Conservation (phyloP, 2,329 filamentous ascomycete species). For the Drechslerella stenobrocha region DNA sequence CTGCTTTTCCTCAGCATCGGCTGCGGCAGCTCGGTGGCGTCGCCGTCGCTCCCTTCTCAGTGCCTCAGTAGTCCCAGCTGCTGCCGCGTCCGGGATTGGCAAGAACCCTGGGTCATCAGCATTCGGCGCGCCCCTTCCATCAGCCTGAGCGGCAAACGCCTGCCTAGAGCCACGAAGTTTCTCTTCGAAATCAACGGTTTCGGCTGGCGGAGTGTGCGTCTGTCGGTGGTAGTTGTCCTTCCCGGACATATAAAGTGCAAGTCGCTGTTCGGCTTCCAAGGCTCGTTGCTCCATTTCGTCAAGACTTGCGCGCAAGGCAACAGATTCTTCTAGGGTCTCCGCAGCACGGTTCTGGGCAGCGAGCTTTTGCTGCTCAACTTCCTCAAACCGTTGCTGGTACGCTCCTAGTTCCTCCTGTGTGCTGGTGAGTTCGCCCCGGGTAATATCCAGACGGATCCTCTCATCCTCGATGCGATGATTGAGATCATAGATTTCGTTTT, state of each 20-base stretch:
- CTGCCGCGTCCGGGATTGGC: slow-evolving; percentile 29
- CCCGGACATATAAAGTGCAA: slow-evolving; percentile 19
- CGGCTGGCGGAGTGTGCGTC: slow-evolving; percentile 41
- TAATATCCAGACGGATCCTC: slow-evolving; percentile 32
- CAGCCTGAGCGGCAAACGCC: slow-evolving; percentile 23
- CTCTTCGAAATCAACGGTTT: slow-evolving; percentile 47
- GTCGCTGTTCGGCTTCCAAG: slow-evolving; percentile 28
- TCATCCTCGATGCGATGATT: slow-evolving; percentile 40
- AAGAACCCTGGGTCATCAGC: slow-evolving; percentile 45
- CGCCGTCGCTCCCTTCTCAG: slow-evolving; percentile 33
- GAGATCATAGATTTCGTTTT: slow-evolving; percentile 41
- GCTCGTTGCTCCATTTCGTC: slow-evolving; percentile 41
- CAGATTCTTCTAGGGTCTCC: slow-evolving; percentile 39
- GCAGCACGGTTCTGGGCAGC: slow-evolving; percentile 45
- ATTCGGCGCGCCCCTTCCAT: not conserved
- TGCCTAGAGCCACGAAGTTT: slow-evolving; percentile 43
- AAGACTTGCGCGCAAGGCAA: slow-evolving; percentile 29
- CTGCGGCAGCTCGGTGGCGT: slow-evolving; percentile 19
- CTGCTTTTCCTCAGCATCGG: slow-evolving; percentile 18
- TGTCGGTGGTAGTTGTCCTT: slow-evolving; percentile 39
- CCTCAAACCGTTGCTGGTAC: slow-evolving; percentile 36
- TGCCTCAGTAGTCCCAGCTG: slow-evolving; percentile 32
- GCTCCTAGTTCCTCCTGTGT: slow-evolving; percentile 39
- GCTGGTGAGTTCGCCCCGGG: slow-evolving; percentile 33
- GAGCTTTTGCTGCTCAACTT: slow-evolving; percentile 43